phyloP scores from a whole-genome alignment of 495 filamentous ascomycete species.

The Penicillium desertorum region DNA sequence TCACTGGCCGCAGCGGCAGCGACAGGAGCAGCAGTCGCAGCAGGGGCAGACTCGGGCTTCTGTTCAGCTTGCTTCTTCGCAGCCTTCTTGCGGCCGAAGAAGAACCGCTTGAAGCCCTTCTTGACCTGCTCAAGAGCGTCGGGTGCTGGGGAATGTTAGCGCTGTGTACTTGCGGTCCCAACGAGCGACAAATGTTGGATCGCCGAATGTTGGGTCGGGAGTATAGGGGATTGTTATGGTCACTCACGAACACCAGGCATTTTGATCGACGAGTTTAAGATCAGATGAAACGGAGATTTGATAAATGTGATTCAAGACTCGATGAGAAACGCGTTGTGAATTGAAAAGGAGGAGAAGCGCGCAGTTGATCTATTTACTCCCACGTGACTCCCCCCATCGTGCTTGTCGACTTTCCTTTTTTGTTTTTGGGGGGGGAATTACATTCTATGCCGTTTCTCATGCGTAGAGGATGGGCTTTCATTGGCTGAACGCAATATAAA shows the following conservation, averaged over 20 bases:
- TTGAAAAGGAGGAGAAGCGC: conserved; percentile 5
- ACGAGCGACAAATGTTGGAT: not conserved
- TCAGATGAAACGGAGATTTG: not conserved
- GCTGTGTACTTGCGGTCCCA: not conserved
- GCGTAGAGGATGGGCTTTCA: not conserved
- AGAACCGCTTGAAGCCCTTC: conserved; percentile 13
- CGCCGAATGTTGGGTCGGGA: not conserved
- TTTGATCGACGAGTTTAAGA: not conserved
- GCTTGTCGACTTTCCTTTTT: not conserved
- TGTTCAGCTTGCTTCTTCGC: not conserved
- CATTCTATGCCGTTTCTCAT: not conserved
- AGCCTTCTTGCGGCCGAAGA: conserved; percentile 10
- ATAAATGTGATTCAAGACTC: not conserved
- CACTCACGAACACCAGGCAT: conserved; percentile 17
- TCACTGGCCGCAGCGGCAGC: not conserved
- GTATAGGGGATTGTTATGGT: not conserved
- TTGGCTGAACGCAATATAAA: conserved; percentile 1
- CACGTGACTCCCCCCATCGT: conserved; percentile 5
- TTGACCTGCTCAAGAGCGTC: conserved; percentile 12
- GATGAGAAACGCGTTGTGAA: not conserved
- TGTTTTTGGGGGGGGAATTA: not conserved
- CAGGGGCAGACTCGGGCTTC: not conserved
- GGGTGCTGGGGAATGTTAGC: not conserved
- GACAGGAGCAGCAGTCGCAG: conserved; percentile 1
- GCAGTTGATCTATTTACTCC: not conserved